Percentiles rank a stretch among this genome's conserved stretches.
Evolutionary conservation across 768 basidiomycete species (phyloP).

Genomic region (Pleurotus platypus): DNA sequence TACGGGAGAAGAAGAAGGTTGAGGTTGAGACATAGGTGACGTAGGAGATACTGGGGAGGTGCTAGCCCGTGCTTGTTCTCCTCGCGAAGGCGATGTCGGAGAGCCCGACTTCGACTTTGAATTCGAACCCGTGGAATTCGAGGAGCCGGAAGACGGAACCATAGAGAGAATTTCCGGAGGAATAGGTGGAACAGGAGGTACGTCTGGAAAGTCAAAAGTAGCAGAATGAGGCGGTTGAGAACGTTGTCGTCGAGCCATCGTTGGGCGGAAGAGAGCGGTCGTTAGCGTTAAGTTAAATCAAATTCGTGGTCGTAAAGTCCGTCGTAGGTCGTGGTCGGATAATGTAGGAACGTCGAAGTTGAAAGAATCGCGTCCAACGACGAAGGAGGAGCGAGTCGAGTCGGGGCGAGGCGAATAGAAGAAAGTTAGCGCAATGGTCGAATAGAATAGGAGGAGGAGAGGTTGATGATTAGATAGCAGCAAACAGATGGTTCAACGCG

Average conservation of each 20-base stretch:
- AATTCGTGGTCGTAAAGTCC: neutral
- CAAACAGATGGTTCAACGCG: neutral
- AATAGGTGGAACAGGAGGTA: conserved; percentile 4
- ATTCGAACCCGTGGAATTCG: conserved; percentile 1
- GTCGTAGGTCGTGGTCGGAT: neutral
- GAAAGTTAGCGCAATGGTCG: neutral
- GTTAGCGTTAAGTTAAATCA: neutral
- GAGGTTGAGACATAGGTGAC: neutral
- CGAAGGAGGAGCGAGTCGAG: neutral
- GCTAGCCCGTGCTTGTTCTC: neutral
- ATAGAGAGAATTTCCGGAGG: neutral
- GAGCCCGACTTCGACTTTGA: neutral
- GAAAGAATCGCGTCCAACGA: neutral
- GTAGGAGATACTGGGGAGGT: neutral
- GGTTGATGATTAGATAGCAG: conserved; percentile 5
- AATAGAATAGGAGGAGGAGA: neutral
- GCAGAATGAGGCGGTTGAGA: neutral
- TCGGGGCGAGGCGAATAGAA: neutral
- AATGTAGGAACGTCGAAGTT: neutral
- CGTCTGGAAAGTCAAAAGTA: neutral
- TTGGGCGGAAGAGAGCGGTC: neutral
- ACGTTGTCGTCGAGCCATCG: neutral
- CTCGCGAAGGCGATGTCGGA: neutral
- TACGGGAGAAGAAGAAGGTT: neutral
- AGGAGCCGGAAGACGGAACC: neutral